These are phyloP conservation scores for Saccharomycopsis vini DNA, from an alignment of 805 yeast species.

Conservation along the genomic window DNA sequence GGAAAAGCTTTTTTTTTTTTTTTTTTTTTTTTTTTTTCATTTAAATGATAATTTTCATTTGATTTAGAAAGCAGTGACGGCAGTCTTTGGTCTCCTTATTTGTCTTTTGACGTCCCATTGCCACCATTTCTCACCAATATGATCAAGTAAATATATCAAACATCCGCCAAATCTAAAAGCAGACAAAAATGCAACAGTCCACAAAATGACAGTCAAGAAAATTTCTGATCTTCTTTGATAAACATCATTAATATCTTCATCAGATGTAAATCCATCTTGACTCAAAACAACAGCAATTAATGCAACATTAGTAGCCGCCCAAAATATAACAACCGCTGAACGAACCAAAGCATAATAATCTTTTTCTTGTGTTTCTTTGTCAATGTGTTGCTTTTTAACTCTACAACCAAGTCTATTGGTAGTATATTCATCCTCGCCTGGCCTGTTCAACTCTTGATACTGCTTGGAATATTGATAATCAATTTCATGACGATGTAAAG, in stretches of 20 bases:
- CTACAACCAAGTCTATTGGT: constrained; percentile 31
- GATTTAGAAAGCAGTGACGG: no score
- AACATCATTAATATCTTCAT: constrained; percentile 17
- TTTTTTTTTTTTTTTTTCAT: no score
- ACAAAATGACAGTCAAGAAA: constrained; percentile 75
- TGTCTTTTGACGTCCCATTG: no score
- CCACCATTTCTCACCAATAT: no score
- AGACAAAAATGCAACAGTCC: constrained; percentile 92
- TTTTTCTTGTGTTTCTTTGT: constrained; percentile 46
- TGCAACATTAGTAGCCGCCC: constrained; percentile 84
- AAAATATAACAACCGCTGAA: constrained; percentile 76
- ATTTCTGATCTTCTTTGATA: constrained; percentile 40
- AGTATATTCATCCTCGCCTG: constrained; percentile 22
- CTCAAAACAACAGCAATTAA: constrained; percentile 77
- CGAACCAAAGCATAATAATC: constrained; percentile 87
- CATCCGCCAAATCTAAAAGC: constrained; percentile 76
- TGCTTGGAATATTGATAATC: constrained; percentile 64
- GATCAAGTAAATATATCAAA: constrained; percentile 39
- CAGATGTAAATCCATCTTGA: constrained; percentile 51
- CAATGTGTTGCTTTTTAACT: constrained; percentile 24
- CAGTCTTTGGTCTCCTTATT: no score
- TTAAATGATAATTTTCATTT: no score
- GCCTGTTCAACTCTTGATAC: constrained; percentile 39
- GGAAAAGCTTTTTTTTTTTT: no score
- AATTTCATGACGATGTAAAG: constrained; percentile 68